Evolutionary conservation across 1,284 basidiomycete genomes (phyloP), one percentile per base, ranked within the genome.

Genomic region (Moesziomyces aphidis): DNA sequence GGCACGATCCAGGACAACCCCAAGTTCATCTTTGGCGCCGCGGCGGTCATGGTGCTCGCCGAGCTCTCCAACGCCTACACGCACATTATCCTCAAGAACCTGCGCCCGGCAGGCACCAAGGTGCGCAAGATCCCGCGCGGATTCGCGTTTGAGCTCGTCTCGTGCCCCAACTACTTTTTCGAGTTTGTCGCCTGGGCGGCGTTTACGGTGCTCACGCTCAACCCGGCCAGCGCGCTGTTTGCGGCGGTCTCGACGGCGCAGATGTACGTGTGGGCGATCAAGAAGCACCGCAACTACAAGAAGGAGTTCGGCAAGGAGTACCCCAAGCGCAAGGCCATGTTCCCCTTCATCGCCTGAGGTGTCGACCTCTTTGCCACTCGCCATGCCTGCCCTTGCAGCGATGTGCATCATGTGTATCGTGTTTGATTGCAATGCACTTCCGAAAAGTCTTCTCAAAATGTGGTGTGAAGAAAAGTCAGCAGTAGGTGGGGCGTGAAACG

Each of bases 161-260:
- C 93, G 7, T 93, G 90, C 87, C 94, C 97, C 34, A 98, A 99
- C 86, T 99, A 99, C 86, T 91, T 94, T 83, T 98, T 96, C 83
- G 97, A 99, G 48, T 71, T 88, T 31, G 72, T 97, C 43, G 90
- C 88, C 0, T 97, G 96, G 92, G 81, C 89, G 13, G 87, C 89
- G 23, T 88, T 97, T 57, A 89, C 89, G 26, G 87, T 88, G 42
- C 90, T 99, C 89, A 95, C 94, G 10, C 62, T 79, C 9, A 80
- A 80, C 17, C 79, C 73, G n/a, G 72, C 79, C 92, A 93, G 91
- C 24, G 89, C 88, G 76, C 79, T 92, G 28, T 99, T 97, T 86
- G 86, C 91, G 49, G 86, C 87, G 21, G 89, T 93, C 53, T 89
- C 89, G 4, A 87, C 88, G 0, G 89, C 80, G 44, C 91, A 91